phyloP scores from a whole-genome alignment of 352 stramenopile genomes.

The Globisporangium nagaii region DNA sequence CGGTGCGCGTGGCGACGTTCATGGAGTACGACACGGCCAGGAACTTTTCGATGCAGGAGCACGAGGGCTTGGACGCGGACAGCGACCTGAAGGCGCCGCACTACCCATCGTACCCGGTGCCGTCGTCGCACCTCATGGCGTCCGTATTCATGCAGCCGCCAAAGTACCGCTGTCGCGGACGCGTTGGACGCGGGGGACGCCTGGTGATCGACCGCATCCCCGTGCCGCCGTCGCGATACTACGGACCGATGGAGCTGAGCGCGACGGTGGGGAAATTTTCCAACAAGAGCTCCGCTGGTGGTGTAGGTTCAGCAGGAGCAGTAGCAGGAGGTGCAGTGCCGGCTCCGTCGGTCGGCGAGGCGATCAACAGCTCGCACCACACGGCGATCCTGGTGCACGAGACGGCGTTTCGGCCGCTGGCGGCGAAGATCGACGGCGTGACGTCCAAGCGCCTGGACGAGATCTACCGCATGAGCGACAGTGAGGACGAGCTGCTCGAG shows the following conservation, averaged over 20 bases:
- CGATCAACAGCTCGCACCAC: slow-evolving; percentile 43
- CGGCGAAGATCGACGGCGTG: slow-evolving; percentile 43
- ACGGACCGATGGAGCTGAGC: slow-evolving; percentile 36
- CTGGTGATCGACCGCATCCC: slow-evolving; percentile 75
- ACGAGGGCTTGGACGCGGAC: slow-evolving; percentile 12
- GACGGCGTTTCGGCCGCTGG: slow-evolving; percentile 38
- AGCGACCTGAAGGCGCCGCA: slow-evolving; percentile 19
- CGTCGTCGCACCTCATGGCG: slow-evolving; percentile 54
- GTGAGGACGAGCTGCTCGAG: slow-evolving; percentile 74
- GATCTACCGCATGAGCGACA: slow-evolving; percentile 85
- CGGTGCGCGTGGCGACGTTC: slow-evolving; percentile 30
- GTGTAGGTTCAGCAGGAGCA: neutral
- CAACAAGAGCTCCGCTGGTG: neutral
- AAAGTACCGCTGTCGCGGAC: slow-evolving; percentile 66
- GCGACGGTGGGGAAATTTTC: slow-evolving; percentile 28
- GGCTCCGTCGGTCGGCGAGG: slow-evolving; percentile 12
- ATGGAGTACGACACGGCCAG: slow-evolving; percentile 72
- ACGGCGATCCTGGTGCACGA: slow-evolving; percentile 64
- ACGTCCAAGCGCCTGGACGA: slow-evolving; percentile 61
- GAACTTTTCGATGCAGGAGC: slow-evolving; percentile 53
- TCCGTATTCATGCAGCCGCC: slow-evolving; percentile 61
- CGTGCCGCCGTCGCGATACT: slow-evolving; percentile 46
- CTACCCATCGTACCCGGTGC: slow-evolving; percentile 65
- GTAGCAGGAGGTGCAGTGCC: slow-evolving; percentile 12
- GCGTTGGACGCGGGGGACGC: slow-evolving; percentile 64